phyloP scores from a whole-genome alignment of 2,329 filamentous ascomycete species.

The Calonectria henricotiae region DNA sequence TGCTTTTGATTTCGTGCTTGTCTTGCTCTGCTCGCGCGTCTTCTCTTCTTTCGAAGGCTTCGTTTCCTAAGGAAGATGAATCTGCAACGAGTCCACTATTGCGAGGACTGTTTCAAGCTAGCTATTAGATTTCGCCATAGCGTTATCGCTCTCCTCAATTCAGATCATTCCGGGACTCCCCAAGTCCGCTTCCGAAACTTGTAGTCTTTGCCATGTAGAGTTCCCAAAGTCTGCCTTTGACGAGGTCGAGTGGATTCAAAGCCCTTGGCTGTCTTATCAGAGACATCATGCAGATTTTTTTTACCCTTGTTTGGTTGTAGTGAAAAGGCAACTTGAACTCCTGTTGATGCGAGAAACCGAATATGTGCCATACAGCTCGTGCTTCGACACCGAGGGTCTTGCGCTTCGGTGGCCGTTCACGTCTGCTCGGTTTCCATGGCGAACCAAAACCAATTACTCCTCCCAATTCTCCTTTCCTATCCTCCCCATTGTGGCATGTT shows the following conservation, averaged over 20 bases:
- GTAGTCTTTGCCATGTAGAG: slow-evolving; percentile 44
- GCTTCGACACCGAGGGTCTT: slow-evolving; percentile 43
- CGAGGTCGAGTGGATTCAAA: slow-evolving; percentile 54
- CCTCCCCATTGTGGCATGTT: slow-evolving; percentile 34
- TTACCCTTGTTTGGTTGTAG: slow-evolving; percentile 44
- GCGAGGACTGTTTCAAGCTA: slow-evolving; percentile 57
- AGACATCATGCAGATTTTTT: slow-evolving; percentile 46
- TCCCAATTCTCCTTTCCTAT: slow-evolving; percentile 37
- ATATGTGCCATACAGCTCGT: slow-evolving; percentile 43
- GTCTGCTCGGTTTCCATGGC: slow-evolving; percentile 48
- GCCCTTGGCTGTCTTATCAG: slow-evolving; percentile 51
- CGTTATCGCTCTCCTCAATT: slow-evolving; percentile 57
- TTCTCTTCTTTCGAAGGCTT: slow-evolving; percentile 48
- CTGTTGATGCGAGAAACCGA: slow-evolving; percentile 50
- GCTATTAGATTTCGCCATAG: slow-evolving; percentile 59
- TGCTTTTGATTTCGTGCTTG: slow-evolving; percentile 56
- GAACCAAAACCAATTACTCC: slow-evolving; percentile 53
- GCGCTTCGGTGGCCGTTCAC: slow-evolving; percentile 42
- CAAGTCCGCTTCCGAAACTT: slow-evolving; percentile 53
- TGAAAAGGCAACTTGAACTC: slow-evolving; percentile 52
- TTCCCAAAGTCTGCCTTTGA: slow-evolving; percentile 53
- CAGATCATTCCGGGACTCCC: slow-evolving; percentile 49
- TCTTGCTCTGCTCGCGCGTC: slow-evolving; percentile 52
- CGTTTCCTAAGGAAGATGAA: slow-evolving; percentile 50
- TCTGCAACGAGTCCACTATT: slow-evolving; percentile 53